Percentiles rank a stretch among this genome's conserved stretches.
phyloP scores from a whole-genome alignment of 495 filamentous ascomycete species.

The Penicillium paxilli region DNA sequence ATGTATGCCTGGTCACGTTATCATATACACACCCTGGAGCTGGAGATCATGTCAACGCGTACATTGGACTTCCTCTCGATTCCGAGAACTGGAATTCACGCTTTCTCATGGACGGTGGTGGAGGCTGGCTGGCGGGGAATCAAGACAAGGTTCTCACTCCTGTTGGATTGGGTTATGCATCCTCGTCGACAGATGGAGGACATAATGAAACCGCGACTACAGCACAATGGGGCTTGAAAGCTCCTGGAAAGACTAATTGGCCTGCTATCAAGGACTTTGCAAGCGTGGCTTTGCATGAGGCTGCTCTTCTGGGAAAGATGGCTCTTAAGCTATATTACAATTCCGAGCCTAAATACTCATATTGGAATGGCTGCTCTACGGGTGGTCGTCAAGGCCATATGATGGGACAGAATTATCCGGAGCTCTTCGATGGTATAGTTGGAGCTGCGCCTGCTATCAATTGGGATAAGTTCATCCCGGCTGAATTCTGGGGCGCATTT shows the following conservation, averaged over 20 bases:
- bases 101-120: not conserved
- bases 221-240: not conserved
- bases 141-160: not conserved
- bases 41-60: not conserved
- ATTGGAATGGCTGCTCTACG: not conserved
- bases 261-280: conserved; percentile 39
- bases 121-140: not conserved
- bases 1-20: not conserved
- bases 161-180: not conserved
- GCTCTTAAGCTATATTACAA: not conserved
- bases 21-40: not conserved
- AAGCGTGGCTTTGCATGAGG: not conserved
- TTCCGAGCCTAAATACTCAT: not conserved
- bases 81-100: not conserved
- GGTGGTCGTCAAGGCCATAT: not conserved
- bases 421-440: not conserved
- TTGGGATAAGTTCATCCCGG: not conserved
- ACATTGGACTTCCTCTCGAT: not conserved
- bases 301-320: not conserved
- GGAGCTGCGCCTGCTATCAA: not conserved
- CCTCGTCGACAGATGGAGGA: not conserved
- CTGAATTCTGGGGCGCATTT: not conserved
- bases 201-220: not conserved
- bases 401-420: not conserved
- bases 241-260: not conserved